phyloP scores from a whole-genome alignment of 352 stramenopile genomes.

The Phytopythium boreale region DNA sequence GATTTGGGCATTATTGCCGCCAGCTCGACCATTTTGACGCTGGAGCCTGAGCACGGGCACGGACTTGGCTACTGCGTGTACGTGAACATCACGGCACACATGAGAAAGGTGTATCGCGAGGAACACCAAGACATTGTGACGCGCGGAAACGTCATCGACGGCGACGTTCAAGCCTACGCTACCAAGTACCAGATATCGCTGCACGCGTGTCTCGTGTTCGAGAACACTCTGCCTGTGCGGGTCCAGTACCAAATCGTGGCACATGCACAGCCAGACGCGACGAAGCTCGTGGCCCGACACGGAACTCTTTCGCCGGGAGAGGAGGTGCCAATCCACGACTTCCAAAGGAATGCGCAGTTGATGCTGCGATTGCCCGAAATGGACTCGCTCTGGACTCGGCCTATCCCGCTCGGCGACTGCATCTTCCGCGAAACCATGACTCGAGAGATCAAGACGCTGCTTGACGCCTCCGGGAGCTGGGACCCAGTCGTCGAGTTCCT shows the following conservation, averaged over 20 bases:
- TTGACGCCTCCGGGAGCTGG: constrained; percentile 49
- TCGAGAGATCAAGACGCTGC: constrained; percentile 55
- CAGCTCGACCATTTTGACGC: constrained; percentile 62
- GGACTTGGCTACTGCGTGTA: constrained; percentile 80
- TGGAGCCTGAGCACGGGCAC: constrained; percentile 59
- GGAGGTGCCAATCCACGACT: constrained; percentile 81
- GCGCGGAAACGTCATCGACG: constrained; percentile 44
- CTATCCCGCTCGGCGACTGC: constrained; percentile 71
- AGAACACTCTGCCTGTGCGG: constrained; percentile 85
- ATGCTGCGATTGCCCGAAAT: constrained; percentile 78
- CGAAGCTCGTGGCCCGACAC: constrained; percentile 36
- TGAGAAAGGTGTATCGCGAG: constrained; percentile 88
- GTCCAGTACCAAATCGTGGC: constrained; percentile 80
- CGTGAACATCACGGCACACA: constrained; percentile 76
- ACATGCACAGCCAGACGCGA: constrained; percentile 10
- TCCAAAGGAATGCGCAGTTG: constrained; percentile 70
- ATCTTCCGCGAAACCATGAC: constrained; percentile 81
- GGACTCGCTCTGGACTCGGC: constrained; percentile 79
- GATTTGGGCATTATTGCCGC: constrained; percentile 60
- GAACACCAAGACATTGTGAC: constrained; percentile 76
- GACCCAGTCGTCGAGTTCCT: constrained; percentile 75
- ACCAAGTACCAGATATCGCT: constrained; percentile 88
- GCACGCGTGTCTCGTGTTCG: constrained; percentile 81
- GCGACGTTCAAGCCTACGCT: constrained; percentile 71
- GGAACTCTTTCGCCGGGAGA: constrained; percentile 81